Percentiles rank a stretch among this genome's conserved stretches.
Conservation (phyloP, 108 stramenopile species). For the Discostella pseudostelligera region DNA sequence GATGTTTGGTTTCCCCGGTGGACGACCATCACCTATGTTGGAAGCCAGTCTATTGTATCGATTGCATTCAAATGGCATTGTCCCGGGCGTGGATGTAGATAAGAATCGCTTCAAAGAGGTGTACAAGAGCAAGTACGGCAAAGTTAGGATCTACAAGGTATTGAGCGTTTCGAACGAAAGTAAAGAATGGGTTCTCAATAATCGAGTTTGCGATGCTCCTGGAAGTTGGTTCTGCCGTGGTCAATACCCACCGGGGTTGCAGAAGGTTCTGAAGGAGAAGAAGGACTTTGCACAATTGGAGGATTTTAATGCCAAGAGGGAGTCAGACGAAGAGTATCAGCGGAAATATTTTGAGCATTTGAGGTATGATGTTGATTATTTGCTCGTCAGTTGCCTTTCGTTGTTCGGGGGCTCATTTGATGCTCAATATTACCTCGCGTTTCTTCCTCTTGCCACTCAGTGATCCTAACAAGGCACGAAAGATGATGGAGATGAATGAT, state of each 20-base stretch:
- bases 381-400: not conserved
- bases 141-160: conserved; percentile 96
- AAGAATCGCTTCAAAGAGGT: conserved; percentile 79
- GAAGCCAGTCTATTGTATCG: conserved; percentile 86
- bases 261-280: conserved; percentile 80
- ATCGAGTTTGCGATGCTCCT: conserved; percentile 83
- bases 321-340: conserved; percentile 72
- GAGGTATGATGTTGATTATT: conserved; percentile 16
- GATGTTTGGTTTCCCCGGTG: conserved; percentile 57
- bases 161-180: conserved; percentile 83
- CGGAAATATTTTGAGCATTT: conserved; percentile 85
- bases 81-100: conserved; percentile 78
- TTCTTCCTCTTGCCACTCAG: not conserved
- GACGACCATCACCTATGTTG: conserved; percentile 72
- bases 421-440: no score
- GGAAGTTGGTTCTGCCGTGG: conserved; percentile 91
- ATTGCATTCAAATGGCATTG: conserved; percentile 77
- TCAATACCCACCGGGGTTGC: conserved; percentile 85
- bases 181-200: conserved; percentile 87
- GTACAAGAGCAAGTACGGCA: conserved; percentile 90
- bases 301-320: conserved; percentile 82
- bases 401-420: not conserved
- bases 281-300: conserved; percentile 87
- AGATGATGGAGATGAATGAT: conserved; percentile 1
- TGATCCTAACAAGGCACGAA: conserved; percentile 48